Base-by-base conservation (phyloP, 202 grass and related monocot genomes). In the Digitaria exilis region DNA sequence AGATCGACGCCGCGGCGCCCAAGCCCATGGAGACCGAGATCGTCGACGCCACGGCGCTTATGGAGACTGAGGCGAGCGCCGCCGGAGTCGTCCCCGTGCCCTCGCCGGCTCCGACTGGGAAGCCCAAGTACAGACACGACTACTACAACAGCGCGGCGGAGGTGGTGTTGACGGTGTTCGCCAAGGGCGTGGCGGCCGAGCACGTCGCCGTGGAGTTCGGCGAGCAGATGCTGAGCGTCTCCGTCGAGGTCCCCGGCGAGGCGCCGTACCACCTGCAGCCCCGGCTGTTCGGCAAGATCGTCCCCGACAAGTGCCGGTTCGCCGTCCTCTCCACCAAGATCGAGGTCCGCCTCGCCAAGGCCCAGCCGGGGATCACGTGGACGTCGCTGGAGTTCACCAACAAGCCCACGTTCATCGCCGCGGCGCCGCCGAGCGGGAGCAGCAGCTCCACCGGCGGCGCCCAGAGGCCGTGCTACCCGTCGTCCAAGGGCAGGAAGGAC, bases 101-200 rank as follows among this genome's bases (percentile, higher is more conserved):
- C 7, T 15, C 7, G 25, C 25, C 44, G 1, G 26, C 1, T 1
- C 5, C 68, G 2, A 15, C 52, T 4, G 76, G 50, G 0, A 79
- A 79, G 76, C 60, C 60, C 44, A 79, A 79, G 76, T 79, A 65
- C 76, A 48, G 59, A 29, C 76, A 79, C 60, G 76, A 79, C 59
- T 79, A 35, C 60, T 79, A 79, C 76, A 79, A 79, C 60, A 65
- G 60, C 60, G 43, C 76, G 43, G 28, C 76, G 42, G 60, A 79
- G 76, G 76, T 79, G 60, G 76, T 65, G 76, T 59, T 79, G 6
- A 79, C 76, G 6, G 76, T 65, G 60, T 79, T 65, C 44, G 28
- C 76, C 76, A 79, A 79, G 76, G 76, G 28, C 60, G 44, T 79
- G 76, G 60, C 76, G 12, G 1, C 76, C 0, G 76, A 65, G 76